Evolutionary conservation across 371 early-diverging fungal species (phyloP), one percentile per base, ranked within the genome.

Genomic region (Circinella minor): DNA sequence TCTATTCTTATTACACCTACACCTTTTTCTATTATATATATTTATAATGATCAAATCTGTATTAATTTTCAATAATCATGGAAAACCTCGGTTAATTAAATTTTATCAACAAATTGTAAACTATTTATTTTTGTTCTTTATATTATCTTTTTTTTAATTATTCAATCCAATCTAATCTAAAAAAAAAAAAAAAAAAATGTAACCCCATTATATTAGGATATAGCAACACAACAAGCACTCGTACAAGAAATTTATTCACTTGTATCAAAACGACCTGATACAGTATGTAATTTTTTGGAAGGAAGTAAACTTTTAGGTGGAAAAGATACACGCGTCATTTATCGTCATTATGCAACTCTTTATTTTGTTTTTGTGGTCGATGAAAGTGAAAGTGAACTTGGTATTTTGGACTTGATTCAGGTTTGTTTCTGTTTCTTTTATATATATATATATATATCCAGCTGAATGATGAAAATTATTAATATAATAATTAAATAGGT

Each of bases 281-380:
- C 88, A 27, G 92, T 88, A 8, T 97, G 97, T 81, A 96, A 97
- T 74, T 97, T 97, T 74, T 78, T 97, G 48, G 95, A 95, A 72
- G 95, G 96, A 13, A 90, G 92, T 66, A 91, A 91, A 66, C 81
- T 94, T 36, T 80, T 96, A 10, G 95, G 94, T 48, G 94, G 94
- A 10, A 83, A 90, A 69, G 95, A 95, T 75, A 93, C 95, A 2
- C 90, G 95, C 48, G 92, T 98, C 60, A 94, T 97, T 38, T 98
- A 97, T 79, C 87, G 98, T 38, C 93, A 92, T 74, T 94, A 93
- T 74, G 92, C 94, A 37, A 96, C 98, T 0, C 82, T 98, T n/a
- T 97, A 95, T 77, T 97, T 98, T 88, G 96, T 95, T 8, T 96
- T 98, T 85, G 95, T 98, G 0, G 97, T 95, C 0, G 98, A 97